Percentiles rank a stretch among this genome's conserved stretches.
Evolutionary conservation across 768 basidiomycete genomes (phyloP).

Genomic region (Agaricus bisporus): DNA sequence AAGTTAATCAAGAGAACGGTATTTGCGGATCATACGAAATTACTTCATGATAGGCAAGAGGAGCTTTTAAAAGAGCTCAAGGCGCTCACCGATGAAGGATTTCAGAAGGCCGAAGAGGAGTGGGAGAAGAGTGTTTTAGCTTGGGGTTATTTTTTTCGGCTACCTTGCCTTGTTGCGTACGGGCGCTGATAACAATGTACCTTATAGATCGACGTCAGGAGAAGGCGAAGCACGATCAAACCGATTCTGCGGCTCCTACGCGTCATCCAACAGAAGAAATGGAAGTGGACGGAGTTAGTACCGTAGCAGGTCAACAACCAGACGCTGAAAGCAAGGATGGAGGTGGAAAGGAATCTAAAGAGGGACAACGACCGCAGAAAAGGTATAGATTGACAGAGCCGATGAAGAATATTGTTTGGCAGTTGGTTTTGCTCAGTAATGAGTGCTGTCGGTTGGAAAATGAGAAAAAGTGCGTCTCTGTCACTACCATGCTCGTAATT

Average conservation of each 20-base stretch:
- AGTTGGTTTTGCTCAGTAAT: constrained; percentile 75
- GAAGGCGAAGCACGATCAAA: constrained; percentile 7
- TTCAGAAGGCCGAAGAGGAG: constrained; percentile 65
- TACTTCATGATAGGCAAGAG: constrained; percentile 65
- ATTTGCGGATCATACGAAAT: constrained; percentile 62
- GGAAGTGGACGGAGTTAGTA: constrained; percentile 13
- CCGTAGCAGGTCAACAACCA: constrained; percentile 14
- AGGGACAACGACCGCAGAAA: constrained; percentile 63
- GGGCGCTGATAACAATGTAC: background rate
- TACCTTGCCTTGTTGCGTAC: constrained; percentile 31
- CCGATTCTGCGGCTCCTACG: constrained; percentile 34
- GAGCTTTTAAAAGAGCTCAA: constrained; percentile 59
- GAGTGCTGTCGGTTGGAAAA: constrained; percentile 65
- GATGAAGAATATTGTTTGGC: constrained; percentile 79
- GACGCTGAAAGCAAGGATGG: constrained; percentile 18
- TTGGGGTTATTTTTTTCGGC: constrained; percentile 42
- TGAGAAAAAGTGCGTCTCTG: constrained; percentile 33
- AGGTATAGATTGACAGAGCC: constrained; percentile 74
- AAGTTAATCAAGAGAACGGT: constrained; percentile 91
- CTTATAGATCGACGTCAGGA: constrained; percentile 2
- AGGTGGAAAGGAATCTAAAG: constrained; percentile 27
- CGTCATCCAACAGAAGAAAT: constrained; percentile 40
- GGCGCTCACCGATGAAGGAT: constrained; percentile 56
- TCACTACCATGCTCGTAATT: too few species aligned
- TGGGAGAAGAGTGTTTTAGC: constrained; percentile 63